Evolutionary conservation across 2,329 filamentous ascomycete genomes (phyloP).

Genomic region (Pyrenophora seminiperda): DNA sequence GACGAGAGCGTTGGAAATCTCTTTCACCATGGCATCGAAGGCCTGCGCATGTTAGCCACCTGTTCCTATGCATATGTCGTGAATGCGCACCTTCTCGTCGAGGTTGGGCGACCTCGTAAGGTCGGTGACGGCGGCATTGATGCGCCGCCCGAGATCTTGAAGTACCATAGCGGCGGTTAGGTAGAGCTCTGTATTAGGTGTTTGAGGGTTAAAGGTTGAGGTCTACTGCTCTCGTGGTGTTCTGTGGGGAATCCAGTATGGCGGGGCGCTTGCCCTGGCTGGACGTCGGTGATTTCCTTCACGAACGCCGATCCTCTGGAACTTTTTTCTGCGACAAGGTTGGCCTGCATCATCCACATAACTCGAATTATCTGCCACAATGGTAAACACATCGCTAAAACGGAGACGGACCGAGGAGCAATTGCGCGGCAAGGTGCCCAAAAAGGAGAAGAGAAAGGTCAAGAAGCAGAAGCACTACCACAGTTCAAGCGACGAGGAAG

Average conservation of each 20-base stretch:
- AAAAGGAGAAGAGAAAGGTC: conserved; percentile 62
- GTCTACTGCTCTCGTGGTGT: conserved; percentile 24
- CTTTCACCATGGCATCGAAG: conserved; percentile 97
- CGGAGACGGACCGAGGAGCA: conserved; percentile 66
- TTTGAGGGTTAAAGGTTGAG: conserved; percentile 10
- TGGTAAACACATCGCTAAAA: conserved; percentile 52
- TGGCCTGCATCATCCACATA: conserved; percentile 6
- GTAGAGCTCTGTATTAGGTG: conserved; percentile 16
- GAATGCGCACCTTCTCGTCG: conserved; percentile 79
- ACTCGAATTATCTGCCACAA: conserved; percentile 26
- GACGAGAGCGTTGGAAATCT: conserved; percentile 93
- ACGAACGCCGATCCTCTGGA: conserved; percentile 29
- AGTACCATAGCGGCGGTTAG: conserved; percentile 80
- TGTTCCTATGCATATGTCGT: conserved; percentile 11
- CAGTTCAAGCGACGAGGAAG: conserved; percentile 66
- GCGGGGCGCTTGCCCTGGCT: conserved; percentile 40
- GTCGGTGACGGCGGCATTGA: conserved; percentile 94
- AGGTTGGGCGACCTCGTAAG: conserved; percentile 89
- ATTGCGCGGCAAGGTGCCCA: conserved; percentile 59
- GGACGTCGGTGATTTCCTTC: conserved; percentile 35
- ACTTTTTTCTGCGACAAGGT: conserved; percentile 30
- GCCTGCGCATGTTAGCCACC: conserved; percentile 63
- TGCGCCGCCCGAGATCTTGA: conserved; percentile 97
- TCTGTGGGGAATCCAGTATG: conserved; percentile 23
- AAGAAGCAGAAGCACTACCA: conserved; percentile 68